A percentile compares a stretch with the other conserved stretches of the same genome.
These are phyloP conservation scores for Trypanosoma rangeli DNA, from an alignment of 208 protist genomes.

Conservation along the genomic window DNA sequence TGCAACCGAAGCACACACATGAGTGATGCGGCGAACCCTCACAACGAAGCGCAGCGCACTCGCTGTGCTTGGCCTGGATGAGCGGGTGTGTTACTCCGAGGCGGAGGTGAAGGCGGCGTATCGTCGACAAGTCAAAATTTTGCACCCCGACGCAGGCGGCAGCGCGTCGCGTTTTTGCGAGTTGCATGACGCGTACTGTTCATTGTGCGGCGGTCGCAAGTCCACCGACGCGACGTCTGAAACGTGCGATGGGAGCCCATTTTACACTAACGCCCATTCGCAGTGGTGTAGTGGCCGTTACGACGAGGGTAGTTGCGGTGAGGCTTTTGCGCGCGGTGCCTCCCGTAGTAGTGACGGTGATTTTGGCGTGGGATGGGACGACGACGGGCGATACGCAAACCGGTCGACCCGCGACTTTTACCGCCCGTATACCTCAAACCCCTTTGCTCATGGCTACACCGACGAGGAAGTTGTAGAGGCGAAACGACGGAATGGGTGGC, in stretches of 20 bases:
- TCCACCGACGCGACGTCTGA: not conserved
- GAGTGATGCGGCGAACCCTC: slow-evolving; percentile 11
- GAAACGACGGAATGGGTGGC: slow-evolving; percentile 21
- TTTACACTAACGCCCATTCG: slow-evolving; percentile 16
- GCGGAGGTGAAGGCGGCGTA: slow-evolving; percentile 39
- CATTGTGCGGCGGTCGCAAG: slow-evolving; percentile 8
- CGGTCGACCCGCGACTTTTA: slow-evolving; percentile 45
- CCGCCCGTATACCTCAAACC: slow-evolving; percentile 40
- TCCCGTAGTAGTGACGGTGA: slow-evolving; percentile 6
- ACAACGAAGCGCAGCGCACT: not conserved
- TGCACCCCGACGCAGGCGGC: slow-evolving; percentile 47
- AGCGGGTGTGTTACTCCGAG: slow-evolving; percentile 18
- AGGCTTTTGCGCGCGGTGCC: slow-evolving; percentile 11
- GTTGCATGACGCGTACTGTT: slow-evolving; percentile 39
- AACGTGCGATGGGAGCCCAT: not conserved
- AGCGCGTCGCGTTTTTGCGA: slow-evolving; percentile 34
- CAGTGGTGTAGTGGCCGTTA: not conserved
- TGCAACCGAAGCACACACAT: not conserved
- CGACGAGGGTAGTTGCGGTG: not conserved
- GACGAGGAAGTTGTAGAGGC: slow-evolving; percentile 31
- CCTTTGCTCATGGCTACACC: slow-evolving; percentile 40
- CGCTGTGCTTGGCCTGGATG: slow-evolving; percentile 26
- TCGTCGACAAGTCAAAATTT: slow-evolving; percentile 29
- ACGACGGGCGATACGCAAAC: slow-evolving; percentile 24
- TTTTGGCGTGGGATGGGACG: slow-evolving; percentile 18